Conservation (phyloP, 192 early-diverging fungal species). For the Linnemannia exigua region DNA sequence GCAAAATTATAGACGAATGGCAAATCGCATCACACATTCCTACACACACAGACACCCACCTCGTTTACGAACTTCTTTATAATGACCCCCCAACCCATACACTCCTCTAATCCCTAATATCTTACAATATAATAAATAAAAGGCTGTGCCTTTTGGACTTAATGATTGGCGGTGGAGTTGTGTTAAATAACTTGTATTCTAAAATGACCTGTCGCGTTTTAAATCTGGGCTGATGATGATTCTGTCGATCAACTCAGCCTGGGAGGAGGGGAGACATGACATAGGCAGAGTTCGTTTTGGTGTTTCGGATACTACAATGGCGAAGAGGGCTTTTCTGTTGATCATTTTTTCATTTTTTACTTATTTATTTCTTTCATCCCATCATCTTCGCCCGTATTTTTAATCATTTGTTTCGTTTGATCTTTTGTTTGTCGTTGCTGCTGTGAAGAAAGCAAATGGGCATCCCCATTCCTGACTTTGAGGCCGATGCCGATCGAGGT, state of each 20-base stretch:
- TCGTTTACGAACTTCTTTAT: not conserved
- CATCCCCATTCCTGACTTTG: not conserved
- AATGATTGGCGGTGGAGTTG: not conserved
- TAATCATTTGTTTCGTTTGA: not conserved
- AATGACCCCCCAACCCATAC: constrained; percentile 6
- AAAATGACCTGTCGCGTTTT: not conserved
- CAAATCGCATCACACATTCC: not conserved
- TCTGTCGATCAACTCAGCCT: too few relatives aligned
- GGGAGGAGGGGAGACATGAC: too few relatives aligned
- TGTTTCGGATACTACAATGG: too few relatives aligned
- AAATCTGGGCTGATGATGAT: too few relatives aligned
- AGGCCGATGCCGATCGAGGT: not conserved
- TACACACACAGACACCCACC: not conserved
- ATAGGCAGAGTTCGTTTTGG: not conserved
- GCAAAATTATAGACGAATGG: not conserved
- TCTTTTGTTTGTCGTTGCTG: not conserved
- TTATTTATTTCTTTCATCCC: not conserved
- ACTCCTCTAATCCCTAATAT: not conserved
- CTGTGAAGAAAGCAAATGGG: not conserved
- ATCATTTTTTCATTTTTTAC: not conserved
- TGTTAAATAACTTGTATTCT: not conserved
- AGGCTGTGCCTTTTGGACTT: not conserved
- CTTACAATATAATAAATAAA: not conserved
- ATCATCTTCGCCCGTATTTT: not conserved
- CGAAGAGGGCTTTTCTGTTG: too few relatives aligned